These are phyloP conservation scores for Phoma sp. DNA, from an alignment of 2,329 filamentous ascomycete species.

Conservation along the genomic window DNA sequence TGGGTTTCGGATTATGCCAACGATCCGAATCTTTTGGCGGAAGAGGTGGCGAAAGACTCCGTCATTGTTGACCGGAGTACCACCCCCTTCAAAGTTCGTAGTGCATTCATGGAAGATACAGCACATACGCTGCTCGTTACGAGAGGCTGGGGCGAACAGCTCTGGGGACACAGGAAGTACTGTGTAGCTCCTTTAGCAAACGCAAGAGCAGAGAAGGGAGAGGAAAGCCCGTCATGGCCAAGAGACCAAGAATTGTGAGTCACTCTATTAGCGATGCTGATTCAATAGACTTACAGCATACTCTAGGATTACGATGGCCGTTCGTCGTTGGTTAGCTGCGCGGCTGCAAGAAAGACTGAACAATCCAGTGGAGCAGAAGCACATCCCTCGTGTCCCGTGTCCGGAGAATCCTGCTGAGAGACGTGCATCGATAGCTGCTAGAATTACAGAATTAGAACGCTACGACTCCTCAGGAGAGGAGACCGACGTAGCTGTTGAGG, in stretches of 20 bases:
- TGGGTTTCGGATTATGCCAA: not conserved
- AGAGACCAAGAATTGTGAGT: not conserved
- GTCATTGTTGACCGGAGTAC: not conserved
- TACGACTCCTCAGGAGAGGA: not conserved
- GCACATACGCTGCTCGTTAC: not conserved
- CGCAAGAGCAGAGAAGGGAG: not conserved
- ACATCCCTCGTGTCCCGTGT: not conserved
- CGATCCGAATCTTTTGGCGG: not conserved
- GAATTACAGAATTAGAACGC: not conserved
- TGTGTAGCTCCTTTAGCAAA: not conserved
- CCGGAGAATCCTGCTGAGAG: not conserved
- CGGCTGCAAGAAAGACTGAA: not conserved
- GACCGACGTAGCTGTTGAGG: not conserved
- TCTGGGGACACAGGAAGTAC: not conserved
- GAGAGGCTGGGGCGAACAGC: not conserved
- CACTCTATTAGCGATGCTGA: not conserved
- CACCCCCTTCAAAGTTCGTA: not conserved
- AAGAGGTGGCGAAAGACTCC: not conserved
- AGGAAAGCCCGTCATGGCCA: not conserved
- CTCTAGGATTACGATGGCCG: not conserved
- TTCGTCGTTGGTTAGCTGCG: constrained; percentile 3
- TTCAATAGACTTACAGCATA: not conserved
- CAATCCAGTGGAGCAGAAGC: not conserved
- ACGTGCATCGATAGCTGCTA: not conserved
- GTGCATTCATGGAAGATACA: not conserved